Percentiles rank a stretch among this genome's conserved stretches.
Evolutionary conservation across 331 rosid species (phyloP).

Genomic region (Acacia pycnantha): DNA sequence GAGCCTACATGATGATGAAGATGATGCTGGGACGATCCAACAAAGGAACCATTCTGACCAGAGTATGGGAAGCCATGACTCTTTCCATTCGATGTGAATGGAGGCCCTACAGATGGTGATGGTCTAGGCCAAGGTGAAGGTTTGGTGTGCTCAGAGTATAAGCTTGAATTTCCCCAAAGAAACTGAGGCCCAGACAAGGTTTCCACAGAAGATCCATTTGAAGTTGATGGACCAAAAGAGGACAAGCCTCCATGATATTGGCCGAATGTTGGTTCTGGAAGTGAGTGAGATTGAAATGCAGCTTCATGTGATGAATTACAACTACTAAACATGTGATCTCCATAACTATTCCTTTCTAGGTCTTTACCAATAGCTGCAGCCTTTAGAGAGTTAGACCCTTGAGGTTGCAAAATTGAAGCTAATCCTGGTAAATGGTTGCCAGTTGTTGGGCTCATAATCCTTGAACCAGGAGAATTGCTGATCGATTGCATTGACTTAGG

Average conservation of each 20-base stretch:
- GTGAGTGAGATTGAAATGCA: conserved; percentile 61
- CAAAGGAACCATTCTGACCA: conserved; percentile 58
- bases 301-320: conserved; percentile 50
- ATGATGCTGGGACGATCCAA: conserved; percentile 52
- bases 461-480: conserved; percentile 65
- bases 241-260: conserved; percentile 54
- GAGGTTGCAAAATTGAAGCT: conserved; percentile 78
- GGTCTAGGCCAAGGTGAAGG: conserved; percentile 64
- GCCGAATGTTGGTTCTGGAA: conserved; percentile 62
- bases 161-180: conserved; percentile 80
- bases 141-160: conserved; percentile 47
- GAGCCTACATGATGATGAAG: conserved; percentile 74
- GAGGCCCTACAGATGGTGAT: conserved; percentile 56
- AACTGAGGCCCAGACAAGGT: conserved; percentile 87
- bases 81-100: conserved; percentile 57
- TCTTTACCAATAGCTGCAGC: conserved; percentile 62
- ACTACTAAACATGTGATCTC: conserved; percentile 43
- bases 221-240: conserved; percentile 58
- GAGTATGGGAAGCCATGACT: conserved; percentile 57
- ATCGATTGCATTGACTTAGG: conserved; percentile 53
- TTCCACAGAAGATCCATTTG: conserved; percentile 68
- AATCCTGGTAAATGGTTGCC: conserved; percentile 57
- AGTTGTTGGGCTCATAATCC: conserved; percentile 59
- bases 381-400: conserved; percentile 50
- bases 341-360: conserved; percentile 48